phyloP scores from a whole-genome alignment of 441 rosid species.

The Pelargonium fulgidum region DNA sequence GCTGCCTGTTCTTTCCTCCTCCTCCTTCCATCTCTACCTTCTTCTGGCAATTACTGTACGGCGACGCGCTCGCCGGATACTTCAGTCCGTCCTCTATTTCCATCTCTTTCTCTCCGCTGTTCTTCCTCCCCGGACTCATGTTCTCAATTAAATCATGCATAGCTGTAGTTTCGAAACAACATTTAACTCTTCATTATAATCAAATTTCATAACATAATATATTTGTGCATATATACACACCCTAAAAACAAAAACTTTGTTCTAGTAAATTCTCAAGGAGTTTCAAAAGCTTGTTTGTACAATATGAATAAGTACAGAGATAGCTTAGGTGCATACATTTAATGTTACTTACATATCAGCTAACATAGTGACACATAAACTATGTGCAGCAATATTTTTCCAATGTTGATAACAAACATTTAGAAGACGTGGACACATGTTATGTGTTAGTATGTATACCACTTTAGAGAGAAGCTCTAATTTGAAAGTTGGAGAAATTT shows the following conservation, averaged over 20 bases:
- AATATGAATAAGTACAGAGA: too few relatives aligned
- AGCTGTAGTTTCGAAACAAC: background rate
- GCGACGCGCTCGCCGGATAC: conserved; percentile 38
- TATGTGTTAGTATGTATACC: too few relatives aligned
- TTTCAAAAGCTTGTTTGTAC: too few relatives aligned
- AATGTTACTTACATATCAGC: too few relatives aligned
- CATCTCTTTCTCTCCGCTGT: conserved; percentile 29
- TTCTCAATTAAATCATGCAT: conserved; percentile 11
- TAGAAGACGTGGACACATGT: too few relatives aligned
- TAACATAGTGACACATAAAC: background rate
- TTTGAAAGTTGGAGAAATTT: too few relatives aligned
- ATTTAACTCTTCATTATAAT: too few relatives aligned
- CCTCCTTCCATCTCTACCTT: conserved; percentile 38
- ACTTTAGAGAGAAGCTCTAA: too few relatives aligned
- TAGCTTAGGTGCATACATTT: too few relatives aligned
- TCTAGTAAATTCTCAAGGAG: background rate
- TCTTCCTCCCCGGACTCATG: background rate
- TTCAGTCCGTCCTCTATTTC: conserved; percentile 41
- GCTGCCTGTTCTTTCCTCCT: conserved; percentile 35
- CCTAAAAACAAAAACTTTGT: conserved; percentile 3
- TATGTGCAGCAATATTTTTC: background rate
- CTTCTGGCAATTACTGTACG: conserved; percentile 29
- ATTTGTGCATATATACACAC: too few relatives aligned
- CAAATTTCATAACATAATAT: background rate
- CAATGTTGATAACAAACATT: too few relatives aligned